Evolutionary conservation across 1,139 yeast genomes (phyloP).

Genomic region (Sporopachydermia cereana): DNA sequence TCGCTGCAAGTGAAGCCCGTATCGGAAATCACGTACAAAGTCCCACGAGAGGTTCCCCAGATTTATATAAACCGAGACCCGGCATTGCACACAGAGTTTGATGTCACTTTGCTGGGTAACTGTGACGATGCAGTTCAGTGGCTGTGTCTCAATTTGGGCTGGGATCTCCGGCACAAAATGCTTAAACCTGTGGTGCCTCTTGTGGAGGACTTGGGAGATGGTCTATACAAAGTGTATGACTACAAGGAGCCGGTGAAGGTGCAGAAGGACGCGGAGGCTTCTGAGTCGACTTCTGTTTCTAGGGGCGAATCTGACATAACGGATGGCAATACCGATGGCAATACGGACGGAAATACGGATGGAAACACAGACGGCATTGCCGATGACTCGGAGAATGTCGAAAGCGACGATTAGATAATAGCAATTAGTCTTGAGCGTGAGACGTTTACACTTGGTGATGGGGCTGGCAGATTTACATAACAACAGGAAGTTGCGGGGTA

Average conservation of each 20-base stretch:
- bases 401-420: too few relatives aligned
- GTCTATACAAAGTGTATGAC: conserved; percentile 8
- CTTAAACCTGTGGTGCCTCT: conserved; percentile 10
- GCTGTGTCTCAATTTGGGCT: conserved; percentile 46
- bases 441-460: too few relatives aligned
- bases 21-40: conserved; percentile 73
- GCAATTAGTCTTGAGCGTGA: too few relatives aligned
- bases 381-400: not conserved
- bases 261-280: not conserved
- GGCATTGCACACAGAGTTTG: conserved; percentile 71
- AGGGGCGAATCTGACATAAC: not conserved
- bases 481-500: too few relatives aligned
- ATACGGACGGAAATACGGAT: not conserved
- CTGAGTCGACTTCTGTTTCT: not conserved
- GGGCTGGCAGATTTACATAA: too few relatives aligned
- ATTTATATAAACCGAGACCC: conserved; percentile 72
- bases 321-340: not conserved
- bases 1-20: conserved; percentile 94
- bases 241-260: not conserved
- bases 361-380: not conserved
- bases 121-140: conserved; percentile 81
- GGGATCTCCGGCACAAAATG: conserved; percentile 57
- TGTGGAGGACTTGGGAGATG: conserved; percentile 7
- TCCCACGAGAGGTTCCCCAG: conserved; percentile 69
- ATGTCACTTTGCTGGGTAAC: conserved; percentile 65